phyloP scores from a whole-genome alignment of 192 early-diverging fungal species.

The Coemansia erecta region DNA sequence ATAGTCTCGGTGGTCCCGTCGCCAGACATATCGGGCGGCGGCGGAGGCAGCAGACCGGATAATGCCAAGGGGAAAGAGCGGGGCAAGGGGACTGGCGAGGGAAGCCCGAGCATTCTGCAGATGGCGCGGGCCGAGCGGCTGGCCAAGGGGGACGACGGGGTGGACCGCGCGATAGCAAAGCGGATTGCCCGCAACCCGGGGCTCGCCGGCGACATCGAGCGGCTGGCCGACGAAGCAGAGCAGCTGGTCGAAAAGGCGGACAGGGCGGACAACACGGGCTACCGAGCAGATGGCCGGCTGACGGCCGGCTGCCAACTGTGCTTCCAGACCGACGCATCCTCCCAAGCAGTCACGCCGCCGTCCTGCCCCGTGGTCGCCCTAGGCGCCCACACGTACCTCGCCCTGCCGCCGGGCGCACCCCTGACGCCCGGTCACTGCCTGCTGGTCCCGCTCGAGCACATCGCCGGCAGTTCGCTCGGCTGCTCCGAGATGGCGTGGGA shows the following conservation, averaged over 20 bases:
- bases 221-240: conserved; percentile 89
- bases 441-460: conserved; percentile 89
- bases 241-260: conserved; percentile 58
- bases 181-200: conserved; percentile 45
- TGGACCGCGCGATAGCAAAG: conserved; percentile 19
- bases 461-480: conserved; percentile 70
- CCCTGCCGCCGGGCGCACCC: conserved; percentile 68
- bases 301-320: conserved; percentile 66
- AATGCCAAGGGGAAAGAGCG: neutral
- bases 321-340: conserved; percentile 41
- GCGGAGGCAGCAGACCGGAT: too few species aligned
- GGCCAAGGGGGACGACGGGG: conserved; percentile 22
- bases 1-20: neutral
- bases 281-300: conserved; percentile 68
- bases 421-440: conserved; percentile 84
- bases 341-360: conserved; percentile 59
- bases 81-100: conserved; percentile 17
- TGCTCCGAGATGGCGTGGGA: conserved; percentile 91
- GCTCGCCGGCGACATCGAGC: conserved; percentile 72
- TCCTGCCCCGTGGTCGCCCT: conserved; percentile 70
- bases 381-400: conserved; percentile 76
- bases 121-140: conserved; percentile 34
- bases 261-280: conserved; percentile 57
- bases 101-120: conserved; percentile 10
- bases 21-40: too few species aligned